phyloP scores from a whole-genome alignment of 2,329 filamentous ascomycete genomes.

The Fusarium sp. region DNA sequence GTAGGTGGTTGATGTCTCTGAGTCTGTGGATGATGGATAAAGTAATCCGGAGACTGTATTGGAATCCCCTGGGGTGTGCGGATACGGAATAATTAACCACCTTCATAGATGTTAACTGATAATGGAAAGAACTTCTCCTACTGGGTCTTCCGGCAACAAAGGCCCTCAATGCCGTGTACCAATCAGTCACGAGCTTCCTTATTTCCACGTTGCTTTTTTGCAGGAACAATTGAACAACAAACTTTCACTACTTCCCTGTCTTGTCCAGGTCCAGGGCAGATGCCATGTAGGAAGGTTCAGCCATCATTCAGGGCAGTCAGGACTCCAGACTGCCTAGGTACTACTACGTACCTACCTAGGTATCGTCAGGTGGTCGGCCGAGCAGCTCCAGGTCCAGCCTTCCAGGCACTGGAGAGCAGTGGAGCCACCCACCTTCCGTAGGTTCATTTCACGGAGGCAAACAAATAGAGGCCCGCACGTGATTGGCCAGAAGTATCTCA shows the following conservation, averaged over 20 bases:
- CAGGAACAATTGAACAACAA: constrained; percentile 31
- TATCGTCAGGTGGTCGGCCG: not conserved
- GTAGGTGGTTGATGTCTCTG: constrained; percentile 16
- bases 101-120: not conserved
- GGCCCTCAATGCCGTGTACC: not conserved
- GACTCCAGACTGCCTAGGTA: too few relatives aligned
- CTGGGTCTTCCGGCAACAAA: constrained; percentile 19
- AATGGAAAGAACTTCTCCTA: constrained; percentile 7
- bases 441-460: not conserved
- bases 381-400: not conserved
- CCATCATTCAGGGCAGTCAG: constrained; percentile 16
- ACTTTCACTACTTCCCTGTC: constrained; percentile 12
- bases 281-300: not conserved
- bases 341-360: too few relatives aligned
- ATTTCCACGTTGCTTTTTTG: constrained; percentile 12
- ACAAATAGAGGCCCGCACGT: not conserved
- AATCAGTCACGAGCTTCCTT: constrained; percentile 1
- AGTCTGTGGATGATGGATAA: constrained; percentile 14
- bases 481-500: constrained; percentile 15
- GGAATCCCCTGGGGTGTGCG: not conserved
- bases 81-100: not conserved
- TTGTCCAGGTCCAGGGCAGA: constrained; percentile 6
- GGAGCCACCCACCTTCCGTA: too few relatives aligned
- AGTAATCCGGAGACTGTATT: constrained; percentile 24
- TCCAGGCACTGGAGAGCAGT: constrained; percentile 39